A percentile compares a stretch with the other conserved stretches of the same genome.
Conservation (phyloP, 192 early-diverging fungal species). For the Chytriomyces confervae region DNA sequence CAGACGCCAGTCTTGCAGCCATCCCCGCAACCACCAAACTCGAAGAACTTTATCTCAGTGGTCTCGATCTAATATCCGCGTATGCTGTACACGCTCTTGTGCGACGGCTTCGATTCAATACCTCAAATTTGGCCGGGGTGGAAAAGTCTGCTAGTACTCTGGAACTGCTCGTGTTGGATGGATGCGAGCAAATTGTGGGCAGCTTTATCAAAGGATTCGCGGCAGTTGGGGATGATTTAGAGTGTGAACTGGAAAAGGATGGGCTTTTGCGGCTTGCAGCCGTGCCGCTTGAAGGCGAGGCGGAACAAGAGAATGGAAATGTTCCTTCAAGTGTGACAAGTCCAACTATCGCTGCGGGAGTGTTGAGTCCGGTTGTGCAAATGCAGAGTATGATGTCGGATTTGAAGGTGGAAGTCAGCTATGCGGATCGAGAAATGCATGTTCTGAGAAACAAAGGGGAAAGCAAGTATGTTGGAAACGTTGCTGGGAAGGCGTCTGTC, state of each 20-base stretch:
- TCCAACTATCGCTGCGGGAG: background rate
- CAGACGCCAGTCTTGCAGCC: slow-evolving; percentile 51
- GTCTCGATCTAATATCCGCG: slow-evolving; percentile 52
- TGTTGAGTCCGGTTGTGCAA: slow-evolving; percentile 25
- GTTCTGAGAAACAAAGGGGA: background rate
- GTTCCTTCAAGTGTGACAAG: background rate
- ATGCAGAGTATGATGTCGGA: slow-evolving; percentile 23
- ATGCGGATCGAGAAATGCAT: slow-evolving; percentile 11
- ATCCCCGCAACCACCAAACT: slow-evolving; percentile 44
- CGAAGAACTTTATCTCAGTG: slow-evolving; percentile 51
- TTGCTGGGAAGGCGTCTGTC: background rate
- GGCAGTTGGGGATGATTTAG: slow-evolving; percentile 46
- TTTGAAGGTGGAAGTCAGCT: slow-evolving; percentile 37
- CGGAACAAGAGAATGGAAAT: background rate
- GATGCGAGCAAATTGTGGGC: slow-evolving; percentile 51
- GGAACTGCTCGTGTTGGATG: slow-evolving; percentile 56
- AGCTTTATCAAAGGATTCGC: slow-evolving; percentile 49
- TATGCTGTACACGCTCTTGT: slow-evolving; percentile 50
- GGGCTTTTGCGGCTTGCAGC: slow-evolving; percentile 29
- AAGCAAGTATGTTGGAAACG: background rate
- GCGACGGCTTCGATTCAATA: slow-evolving; percentile 21
- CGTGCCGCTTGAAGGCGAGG: background rate
- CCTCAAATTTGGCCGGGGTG: background rate
- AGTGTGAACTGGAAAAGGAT: slow-evolving; percentile 49
- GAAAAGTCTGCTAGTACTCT: slow-evolving; percentile 23